Conservation (phyloP, 2,329 filamentous ascomycete species). For the Ustilaginoidea virens region DNA sequence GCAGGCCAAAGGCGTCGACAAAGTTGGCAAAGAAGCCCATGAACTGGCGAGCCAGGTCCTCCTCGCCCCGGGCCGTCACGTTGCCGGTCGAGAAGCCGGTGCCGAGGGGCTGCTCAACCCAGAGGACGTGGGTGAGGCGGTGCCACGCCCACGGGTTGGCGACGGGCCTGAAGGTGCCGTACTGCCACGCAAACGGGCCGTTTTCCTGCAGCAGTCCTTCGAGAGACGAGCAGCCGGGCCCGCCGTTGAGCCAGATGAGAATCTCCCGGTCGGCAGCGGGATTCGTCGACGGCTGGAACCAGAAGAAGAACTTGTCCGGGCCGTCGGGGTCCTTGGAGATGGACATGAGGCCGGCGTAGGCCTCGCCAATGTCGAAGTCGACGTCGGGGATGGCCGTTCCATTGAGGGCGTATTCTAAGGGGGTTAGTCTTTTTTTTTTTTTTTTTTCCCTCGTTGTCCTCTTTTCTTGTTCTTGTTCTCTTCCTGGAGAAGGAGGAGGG, state of each 20-base stretch:
- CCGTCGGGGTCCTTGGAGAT: constrained; percentile 28
- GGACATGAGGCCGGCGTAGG: constrained; percentile 39
- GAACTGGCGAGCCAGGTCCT: constrained; percentile 83
- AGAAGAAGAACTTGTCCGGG: constrained; percentile 29
- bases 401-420: constrained; percentile 45
- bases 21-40: constrained; percentile 98
- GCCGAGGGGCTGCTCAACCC: constrained; percentile 46
- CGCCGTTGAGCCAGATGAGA: constrained; percentile 38
- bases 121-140: constrained; percentile 50
- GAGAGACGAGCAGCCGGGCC: constrained; percentile 18
- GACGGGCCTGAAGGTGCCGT: constrained; percentile 14
- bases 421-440: too few species aligned
- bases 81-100: constrained; percentile 34
- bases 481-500: too few species aligned
- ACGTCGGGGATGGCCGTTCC: constrained; percentile 47
- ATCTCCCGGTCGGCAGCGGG: constrained; percentile 37
- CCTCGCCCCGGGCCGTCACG: constrained; percentile 92
- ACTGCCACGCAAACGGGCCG: constrained; percentile 59
- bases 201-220: constrained; percentile 45
- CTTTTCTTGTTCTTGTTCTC: too few species aligned
- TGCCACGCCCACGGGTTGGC: constrained; percentile 48
- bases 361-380: constrained; percentile 45
- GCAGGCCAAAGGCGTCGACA: constrained; percentile 92
- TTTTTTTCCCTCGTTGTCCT: too few species aligned
- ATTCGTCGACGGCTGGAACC: constrained; percentile 35